phyloP scores from a whole-genome alignment of 2,329 filamentous ascomycete genomes.

The Penicillium sp. region DNA sequence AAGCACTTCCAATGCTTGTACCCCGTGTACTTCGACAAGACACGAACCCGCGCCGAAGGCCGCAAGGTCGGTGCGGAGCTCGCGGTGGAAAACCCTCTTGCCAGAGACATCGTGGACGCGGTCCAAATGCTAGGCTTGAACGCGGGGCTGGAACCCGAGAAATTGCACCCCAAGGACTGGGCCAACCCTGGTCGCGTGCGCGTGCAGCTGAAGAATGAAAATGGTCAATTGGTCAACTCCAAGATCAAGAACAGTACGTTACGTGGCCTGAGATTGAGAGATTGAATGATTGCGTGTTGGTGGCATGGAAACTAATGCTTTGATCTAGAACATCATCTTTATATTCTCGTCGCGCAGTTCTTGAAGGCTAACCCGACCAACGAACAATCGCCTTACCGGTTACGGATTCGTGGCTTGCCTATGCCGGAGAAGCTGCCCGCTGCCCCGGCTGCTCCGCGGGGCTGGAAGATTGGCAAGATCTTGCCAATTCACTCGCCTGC shows the following conservation, averaged over 20 bases:
- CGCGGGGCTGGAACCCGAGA: slow-evolving; percentile 82
- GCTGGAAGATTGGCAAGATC: slow-evolving; percentile 86
- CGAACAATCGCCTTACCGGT: slow-evolving; percentile 67
- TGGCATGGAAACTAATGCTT: background rate
- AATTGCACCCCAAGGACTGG: slow-evolving; percentile 96
- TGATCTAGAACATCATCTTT: slow-evolving; percentile 74
- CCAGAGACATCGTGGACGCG: slow-evolving; percentile 86
- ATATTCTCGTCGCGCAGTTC: slow-evolving; percentile 75
- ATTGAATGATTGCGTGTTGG: background rate
- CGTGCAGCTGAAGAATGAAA: slow-evolving; percentile 65
- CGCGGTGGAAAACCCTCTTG: slow-evolving; percentile 82
- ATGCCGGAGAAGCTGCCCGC: slow-evolving; percentile 69
- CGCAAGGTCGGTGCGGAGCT: slow-evolving; percentile 72
- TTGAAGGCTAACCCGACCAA: slow-evolving; percentile 77
- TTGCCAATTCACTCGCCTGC: slow-evolving; percentile 86
- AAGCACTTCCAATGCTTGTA: slow-evolving; percentile 87
- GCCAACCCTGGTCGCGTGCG: slow-evolving; percentile 89
- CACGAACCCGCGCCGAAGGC: slow-evolving; percentile 67
- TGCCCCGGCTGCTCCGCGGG: slow-evolving; percentile 73
- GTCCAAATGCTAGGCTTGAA: slow-evolving; percentile 65
- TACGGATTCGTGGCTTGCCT: slow-evolving; percentile 73
- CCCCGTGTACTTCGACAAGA: slow-evolving; percentile 89
- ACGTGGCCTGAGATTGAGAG: slow-evolving; percentile 30
- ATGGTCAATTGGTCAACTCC: slow-evolving; percentile 51
- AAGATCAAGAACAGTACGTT: slow-evolving; percentile 67